Conservation (phyloP, 192 early-diverging fungal species). For the Diversispora eburnea region DNA sequence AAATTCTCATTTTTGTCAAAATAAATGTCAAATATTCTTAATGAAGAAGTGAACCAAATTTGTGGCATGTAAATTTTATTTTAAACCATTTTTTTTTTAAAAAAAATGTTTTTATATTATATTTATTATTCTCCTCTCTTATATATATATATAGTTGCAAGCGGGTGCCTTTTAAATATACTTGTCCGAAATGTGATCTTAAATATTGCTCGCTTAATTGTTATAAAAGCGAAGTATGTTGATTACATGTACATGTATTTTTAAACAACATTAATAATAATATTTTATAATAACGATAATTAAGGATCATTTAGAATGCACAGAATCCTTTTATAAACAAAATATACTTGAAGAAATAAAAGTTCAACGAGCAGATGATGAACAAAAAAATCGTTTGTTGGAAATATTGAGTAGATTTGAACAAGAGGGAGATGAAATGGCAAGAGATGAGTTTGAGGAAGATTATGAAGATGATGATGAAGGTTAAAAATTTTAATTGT, state of each 20-base stretch:
- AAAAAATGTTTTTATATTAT: background rate
- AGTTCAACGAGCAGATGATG: constrained; percentile 33
- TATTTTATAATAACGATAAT: background rate
- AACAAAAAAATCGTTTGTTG: constrained; percentile 50
- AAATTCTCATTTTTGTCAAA: too few species aligned
- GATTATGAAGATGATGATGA: constrained; percentile 36
- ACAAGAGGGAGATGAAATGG: constrained; percentile 33
- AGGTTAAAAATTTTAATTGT: constrained; percentile 18
- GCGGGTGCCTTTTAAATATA: constrained; percentile 54
- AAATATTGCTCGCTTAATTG: constrained; percentile 61
- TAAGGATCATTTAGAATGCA: constrained; percentile 46
- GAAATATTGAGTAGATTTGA: constrained; percentile 50
- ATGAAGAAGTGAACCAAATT: background rate
- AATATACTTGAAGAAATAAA: constrained; percentile 55
- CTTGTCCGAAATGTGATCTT: constrained; percentile 65
- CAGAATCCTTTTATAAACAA: constrained; percentile 61
- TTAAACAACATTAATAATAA: constrained; percentile 20
- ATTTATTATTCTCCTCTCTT: background rate
- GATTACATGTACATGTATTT: constrained; percentile 5
- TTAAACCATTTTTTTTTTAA: background rate
- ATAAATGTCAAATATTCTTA: too few species aligned
- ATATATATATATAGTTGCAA: constrained; percentile 48
- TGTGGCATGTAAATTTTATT: constrained; percentile 30
- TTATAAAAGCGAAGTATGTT: constrained; percentile 55
- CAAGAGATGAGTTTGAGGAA: constrained; percentile 32